These are phyloP conservation scores for Ophiostoma perfectum DNA, from an alignment of 2,329 filamentous ascomycete genomes.

Conservation along the genomic window DNA sequence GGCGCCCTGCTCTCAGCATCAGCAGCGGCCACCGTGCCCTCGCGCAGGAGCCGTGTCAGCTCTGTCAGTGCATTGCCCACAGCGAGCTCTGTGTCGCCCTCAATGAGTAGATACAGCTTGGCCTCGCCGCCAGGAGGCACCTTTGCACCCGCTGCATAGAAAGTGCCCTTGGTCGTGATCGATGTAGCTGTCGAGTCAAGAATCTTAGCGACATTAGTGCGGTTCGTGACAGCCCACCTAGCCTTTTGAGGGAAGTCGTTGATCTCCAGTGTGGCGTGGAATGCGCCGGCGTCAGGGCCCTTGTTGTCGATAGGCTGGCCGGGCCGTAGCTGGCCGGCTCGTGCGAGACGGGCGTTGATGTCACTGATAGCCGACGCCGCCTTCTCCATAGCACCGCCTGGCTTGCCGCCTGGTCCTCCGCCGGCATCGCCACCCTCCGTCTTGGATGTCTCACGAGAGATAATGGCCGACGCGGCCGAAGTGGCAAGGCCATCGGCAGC, in stretches of 20 bases:
- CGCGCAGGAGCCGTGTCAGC: slow-evolving; percentile 78
- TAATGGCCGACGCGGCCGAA: slow-evolving; percentile 54
- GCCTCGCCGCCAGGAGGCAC: slow-evolving; percentile 69
- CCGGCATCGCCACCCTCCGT: slow-evolving; percentile 27
- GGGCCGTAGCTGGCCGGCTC: slow-evolving; percentile 80
- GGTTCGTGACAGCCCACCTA: slow-evolving; percentile 95
- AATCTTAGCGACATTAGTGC: slow-evolving; percentile 97
- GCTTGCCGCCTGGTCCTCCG: background rate
- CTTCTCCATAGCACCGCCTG: slow-evolving; percentile 58
- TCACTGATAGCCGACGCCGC: slow-evolving; percentile 84
- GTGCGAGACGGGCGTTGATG: slow-evolving; percentile 85
- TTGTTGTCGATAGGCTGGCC: slow-evolving; percentile 98
- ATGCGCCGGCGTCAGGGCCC: slow-evolving; percentile 91
- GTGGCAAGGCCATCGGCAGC: slow-evolving; percentile 61
- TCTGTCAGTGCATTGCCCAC: slow-evolving; percentile 89
- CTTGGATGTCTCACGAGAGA: slow-evolving; percentile 48
- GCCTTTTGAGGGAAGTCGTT: slow-evolving; percentile 99
- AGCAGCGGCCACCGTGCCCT: slow-evolving; percentile 82
- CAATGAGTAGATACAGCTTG: slow-evolving; percentile 97
- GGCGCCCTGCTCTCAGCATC: slow-evolving; percentile 79
- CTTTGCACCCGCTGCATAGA: slow-evolving; percentile 76
- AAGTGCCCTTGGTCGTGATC: slow-evolving; percentile 95
- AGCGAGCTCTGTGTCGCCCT: slow-evolving; percentile 90
- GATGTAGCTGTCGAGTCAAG: slow-evolving; percentile 89
- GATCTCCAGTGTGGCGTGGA: slow-evolving; percentile 95